Conservation (phyloP, 2,329 filamentous ascomycete species). For the Fusarium anthophilum region DNA sequence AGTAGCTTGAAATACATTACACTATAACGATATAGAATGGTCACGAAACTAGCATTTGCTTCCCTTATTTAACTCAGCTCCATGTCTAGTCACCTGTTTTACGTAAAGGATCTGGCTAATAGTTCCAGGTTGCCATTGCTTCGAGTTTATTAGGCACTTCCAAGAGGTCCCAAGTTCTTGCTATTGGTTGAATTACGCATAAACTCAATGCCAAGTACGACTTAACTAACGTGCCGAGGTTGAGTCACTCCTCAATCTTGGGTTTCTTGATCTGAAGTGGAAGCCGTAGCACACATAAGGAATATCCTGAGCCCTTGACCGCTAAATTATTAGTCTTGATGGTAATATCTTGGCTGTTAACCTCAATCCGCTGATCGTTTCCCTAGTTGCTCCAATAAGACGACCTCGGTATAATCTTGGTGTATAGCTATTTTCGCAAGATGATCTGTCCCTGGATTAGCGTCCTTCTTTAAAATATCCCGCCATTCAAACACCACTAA, state of each 20-base stretch:
- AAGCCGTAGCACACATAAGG: accelerated
- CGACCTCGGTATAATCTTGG: background rate
- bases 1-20: background rate
- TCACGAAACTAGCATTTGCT: background rate
- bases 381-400: background rate
- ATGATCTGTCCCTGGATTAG: background rate
- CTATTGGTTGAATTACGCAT: background rate
- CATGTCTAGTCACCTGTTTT: background rate
- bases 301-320: background rate
- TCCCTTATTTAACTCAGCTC: background rate
- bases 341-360: background rate
- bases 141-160: accelerated
- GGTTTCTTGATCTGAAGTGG: accelerated
- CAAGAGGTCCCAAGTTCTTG: background rate
- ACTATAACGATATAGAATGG: too few species aligned
- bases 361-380: background rate
- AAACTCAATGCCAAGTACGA: background rate
- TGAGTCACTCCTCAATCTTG: background rate
- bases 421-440: background rate
- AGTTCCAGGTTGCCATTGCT: accelerated
- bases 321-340: background rate
- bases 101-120: too few species aligned
- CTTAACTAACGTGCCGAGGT: background rate
- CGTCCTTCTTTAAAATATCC: background rate
- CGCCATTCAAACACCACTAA: background rate